phyloP scores from a whole-genome alignment of 768 basidiomycete species.

The Podaxis rugospora region DNA sequence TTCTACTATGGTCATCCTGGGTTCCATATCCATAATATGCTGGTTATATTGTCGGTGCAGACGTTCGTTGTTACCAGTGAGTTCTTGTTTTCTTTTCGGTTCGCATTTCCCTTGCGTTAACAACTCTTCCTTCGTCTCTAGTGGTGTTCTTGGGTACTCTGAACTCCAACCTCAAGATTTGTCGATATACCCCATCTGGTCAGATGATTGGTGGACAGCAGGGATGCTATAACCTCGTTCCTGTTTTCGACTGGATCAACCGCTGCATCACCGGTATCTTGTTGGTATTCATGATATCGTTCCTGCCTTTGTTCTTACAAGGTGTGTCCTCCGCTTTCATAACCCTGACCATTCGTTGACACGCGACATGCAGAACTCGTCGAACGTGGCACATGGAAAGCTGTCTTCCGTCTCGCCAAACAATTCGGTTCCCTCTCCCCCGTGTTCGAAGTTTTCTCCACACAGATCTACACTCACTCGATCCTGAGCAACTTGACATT shows the following conservation, averaged over 20 bases:
- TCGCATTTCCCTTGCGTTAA: not conserved
- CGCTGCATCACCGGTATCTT: constrained; percentile 97
- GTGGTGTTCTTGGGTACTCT: constrained; percentile 95
- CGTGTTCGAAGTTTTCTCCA: constrained; percentile 96
- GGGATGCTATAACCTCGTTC: constrained; percentile 92
- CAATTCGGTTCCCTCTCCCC: constrained; percentile 94
- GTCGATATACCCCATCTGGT: constrained; percentile 70
- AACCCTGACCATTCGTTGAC: not conserved
- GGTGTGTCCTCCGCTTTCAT: constrained; percentile 40
- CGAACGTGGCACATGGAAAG: constrained; percentile 91
- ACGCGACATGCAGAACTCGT: constrained; percentile 66
- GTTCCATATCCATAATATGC: constrained; percentile 99
- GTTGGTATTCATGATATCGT: constrained; percentile 97
- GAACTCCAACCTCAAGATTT: constrained; percentile 75
- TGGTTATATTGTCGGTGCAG: constrained; percentile 96
- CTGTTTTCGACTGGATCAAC: constrained; percentile 93
- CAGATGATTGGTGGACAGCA: constrained; percentile 71
- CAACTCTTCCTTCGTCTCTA: constrained; percentile 26
- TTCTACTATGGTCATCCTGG: constrained; percentile 99
- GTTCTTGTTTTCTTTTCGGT: constrained; percentile 21
- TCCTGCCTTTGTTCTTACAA: constrained; percentile 92
- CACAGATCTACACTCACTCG: constrained; percentile 97
- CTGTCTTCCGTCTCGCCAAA: constrained; percentile 85
- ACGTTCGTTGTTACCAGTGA: constrained; percentile 88
- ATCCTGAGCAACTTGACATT: constrained; percentile 96